Base-by-base conservation (phyloP, 2,329 filamentous ascomycete species). In the Thielaviopsis euricoi region DNA sequence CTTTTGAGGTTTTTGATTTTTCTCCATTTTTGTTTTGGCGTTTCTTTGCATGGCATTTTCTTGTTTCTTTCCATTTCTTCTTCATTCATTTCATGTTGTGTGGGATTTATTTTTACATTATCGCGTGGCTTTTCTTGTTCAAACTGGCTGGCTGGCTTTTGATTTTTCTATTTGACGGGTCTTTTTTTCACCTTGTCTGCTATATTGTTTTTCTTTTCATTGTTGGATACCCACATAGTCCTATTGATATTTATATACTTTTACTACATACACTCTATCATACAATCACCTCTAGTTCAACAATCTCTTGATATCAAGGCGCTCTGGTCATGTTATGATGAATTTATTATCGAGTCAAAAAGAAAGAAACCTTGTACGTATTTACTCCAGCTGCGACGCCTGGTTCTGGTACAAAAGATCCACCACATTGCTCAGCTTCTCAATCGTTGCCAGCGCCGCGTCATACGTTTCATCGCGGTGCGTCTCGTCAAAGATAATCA, bases 391-490 rank as follows among this genome's bases (percentile, higher is more conserved):
- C 78, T 94, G 76, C 61, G 89, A 95, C 55, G 93, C 93, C 76
- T 98, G 91, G 77, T 96, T 97, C 62, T 89, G 90, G 78, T 97
- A 98, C 67, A 98, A 76, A 64, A 95, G 89, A 72, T 98, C 94
- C 62, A 98, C 94, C 63, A 98, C 93, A 68, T 85, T 94, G 76
- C 89, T 91, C 71, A 98, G 73, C 82, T 96, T 97, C 70, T 95
- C 91, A 64, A 98, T 95, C 2, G 93, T 98, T 62, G 88, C 83
- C 67, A 98, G 76, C 3, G 94, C 94, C 13, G 90, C 86, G 70
- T 97, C 93, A 68, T 98, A 98, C 37, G 87, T 85, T 73, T 91
- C 85, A 70, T 98, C 93, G 63, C 90, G 81, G 69, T 94, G 85
- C 15, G 87, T 88, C 80, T 98, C 93, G 67, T 98, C 93, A 67